Evolutionary conservation across 1,284 basidiomycete species (phyloP).

Genomic region (Sutorius eximius): DNA sequence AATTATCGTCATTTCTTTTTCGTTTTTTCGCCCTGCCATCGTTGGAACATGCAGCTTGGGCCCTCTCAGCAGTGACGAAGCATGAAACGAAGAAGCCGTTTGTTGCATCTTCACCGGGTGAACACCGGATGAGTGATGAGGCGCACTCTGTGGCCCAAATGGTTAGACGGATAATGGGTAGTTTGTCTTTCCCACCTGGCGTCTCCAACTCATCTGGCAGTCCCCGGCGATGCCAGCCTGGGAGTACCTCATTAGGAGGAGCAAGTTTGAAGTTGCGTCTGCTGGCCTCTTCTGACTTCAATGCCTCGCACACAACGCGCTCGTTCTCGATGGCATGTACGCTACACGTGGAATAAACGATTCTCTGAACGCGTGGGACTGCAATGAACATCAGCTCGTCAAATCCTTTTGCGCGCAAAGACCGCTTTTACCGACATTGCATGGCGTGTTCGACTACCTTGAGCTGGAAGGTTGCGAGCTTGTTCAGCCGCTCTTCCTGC

Average conservation of each 20-base stretch:
- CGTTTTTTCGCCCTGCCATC: conserved; percentile 20
- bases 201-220: conserved; percentile 58
- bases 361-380: conserved; percentile 69
- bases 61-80: conserved; percentile 50
- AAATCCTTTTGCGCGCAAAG: conserved; percentile 10
- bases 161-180: neutral
- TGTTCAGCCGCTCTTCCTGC: conserved; percentile 70
- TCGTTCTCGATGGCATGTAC: conserved; percentile 93
- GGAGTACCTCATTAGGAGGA: conserved; percentile 62
- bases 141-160: conserved; percentile 51
- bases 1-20: neutral
- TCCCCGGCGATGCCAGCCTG: conserved; percentile 80
- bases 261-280: conserved; percentile 67
- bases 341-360: conserved; percentile 97
- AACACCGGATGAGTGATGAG: conserved; percentile 76
- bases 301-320: conserved; percentile 69
- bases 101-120: conserved; percentile 82
- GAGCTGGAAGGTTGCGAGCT: conserved; percentile 87
- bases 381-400: conserved; percentile 11
- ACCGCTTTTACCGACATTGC: conserved; percentile 63
- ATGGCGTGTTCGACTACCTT: conserved; percentile 94
- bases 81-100: conserved; percentile 96
- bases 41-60: neutral
- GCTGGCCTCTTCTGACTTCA: conserved; percentile 68
- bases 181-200: conserved; percentile 39